Evolutionary conservation across 2,329 filamentous ascomycete genomes (phyloP), one percentile per base, ranked within the genome.

Genomic region (Botrytis cinerea): DNA sequence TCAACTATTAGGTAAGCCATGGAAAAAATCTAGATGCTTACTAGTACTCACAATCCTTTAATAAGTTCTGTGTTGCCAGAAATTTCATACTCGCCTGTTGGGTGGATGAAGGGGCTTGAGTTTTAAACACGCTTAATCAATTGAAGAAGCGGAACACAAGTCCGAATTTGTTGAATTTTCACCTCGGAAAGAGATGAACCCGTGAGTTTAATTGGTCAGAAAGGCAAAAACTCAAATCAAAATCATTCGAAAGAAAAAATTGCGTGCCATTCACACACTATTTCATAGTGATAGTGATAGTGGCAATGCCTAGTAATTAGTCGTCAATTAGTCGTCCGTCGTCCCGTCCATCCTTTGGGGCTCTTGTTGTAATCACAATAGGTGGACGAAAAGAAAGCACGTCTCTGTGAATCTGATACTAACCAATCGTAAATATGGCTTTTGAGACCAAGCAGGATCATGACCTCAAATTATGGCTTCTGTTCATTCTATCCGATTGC

Each of bases 21-120:
- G 12, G 48, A 9, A 38, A 5, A 28, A 18, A 22, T n/a, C 20
- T 25, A 35, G 28, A 12, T 48, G 43, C 51, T 57, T 57, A 9
- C 6, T n/a, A n/a, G n/a, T 57, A 18, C 14, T 3, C 18, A 57
- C 51, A 28, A 25, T 57, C n/a, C 28, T 2, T 57, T 28, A 32
- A 57, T 32, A 28, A 57, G n/a, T 57, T 28, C 16, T 28, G 18
- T 57, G 51, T 18, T 57, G 51, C 18, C 51, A 32, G n/a, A 57
- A 28, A 28, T 25, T 40, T 40, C 3, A 10, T 20, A 51, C 32
- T 25, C 45, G 45, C 12, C 28, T 54, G 25, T 22, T 22, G 46
- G 45, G 14, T 35, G 25, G 46, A 54, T 68, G 64, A 51, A 67
- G 45, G 63, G 63, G 63, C 28, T 51, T 28, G 51, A 57, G 60